These are phyloP conservation scores for Hansenula sp. DNA, from an alignment of 1,139 yeast genomes.

Conservation along the genomic window DNA sequence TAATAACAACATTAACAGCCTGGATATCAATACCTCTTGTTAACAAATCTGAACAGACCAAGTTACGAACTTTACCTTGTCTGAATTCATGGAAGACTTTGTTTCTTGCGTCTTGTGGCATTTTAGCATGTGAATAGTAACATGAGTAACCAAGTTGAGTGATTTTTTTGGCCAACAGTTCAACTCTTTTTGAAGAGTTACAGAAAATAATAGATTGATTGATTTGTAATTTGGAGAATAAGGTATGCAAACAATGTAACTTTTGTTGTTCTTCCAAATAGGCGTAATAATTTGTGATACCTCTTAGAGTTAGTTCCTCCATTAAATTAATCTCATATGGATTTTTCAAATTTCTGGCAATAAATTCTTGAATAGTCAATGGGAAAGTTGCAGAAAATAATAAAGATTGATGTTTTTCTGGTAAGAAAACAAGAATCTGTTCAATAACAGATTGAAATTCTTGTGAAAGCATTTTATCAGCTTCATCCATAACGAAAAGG, in stretches of 20 bases:
- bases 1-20: conserved; percentile 96
- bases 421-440: conserved; percentile 81
- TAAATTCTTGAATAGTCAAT: conserved; percentile 83
- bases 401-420: conserved; percentile 75
- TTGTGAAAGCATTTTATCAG: conserved; percentile 91
- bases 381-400: conserved; percentile 97
- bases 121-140: conserved; percentile 94
- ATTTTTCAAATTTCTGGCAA: conserved; percentile 78
- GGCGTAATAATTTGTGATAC: conserved; percentile 96
- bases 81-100: conserved; percentile 98
- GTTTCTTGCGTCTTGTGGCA: conserved; percentile 97
- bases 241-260: conserved; percentile 90
- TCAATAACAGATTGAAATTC: conserved; percentile 89
- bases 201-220: conserved; percentile 96
- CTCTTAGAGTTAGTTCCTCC: conserved; percentile 95
- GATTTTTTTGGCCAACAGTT: conserved; percentile 89
- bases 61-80: conserved; percentile 95
- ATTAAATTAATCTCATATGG: conserved; percentile 95
- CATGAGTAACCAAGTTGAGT: conserved; percentile 97
- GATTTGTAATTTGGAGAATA: conserved; percentile 89
- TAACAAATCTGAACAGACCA: conserved; percentile 93
- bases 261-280: conserved; percentile 97
- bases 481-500: conserved; percentile 96
- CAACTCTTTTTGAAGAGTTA: conserved; percentile 95
- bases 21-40: conserved; percentile 99